A percentile compares a stretch with the other conserved stretches of the same genome.
Conservation (phyloP, 192 early-diverging fungal species). For the Coemansia sp. region DNA sequence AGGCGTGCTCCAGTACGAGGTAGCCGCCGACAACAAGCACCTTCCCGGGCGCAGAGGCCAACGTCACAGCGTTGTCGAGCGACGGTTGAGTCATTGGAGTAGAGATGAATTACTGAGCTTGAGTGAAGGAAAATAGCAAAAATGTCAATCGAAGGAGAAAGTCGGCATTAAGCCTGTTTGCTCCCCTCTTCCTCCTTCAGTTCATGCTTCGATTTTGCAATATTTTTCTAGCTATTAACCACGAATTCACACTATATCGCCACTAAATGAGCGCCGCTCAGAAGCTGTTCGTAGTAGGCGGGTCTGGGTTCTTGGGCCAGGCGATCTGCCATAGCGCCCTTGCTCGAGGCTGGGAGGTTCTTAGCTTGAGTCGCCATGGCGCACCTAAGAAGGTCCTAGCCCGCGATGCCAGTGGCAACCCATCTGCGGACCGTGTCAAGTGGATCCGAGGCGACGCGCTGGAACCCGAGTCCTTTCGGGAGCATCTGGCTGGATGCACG, state of each 20-base stretch:
- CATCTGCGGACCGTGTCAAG: conserved; percentile 31
- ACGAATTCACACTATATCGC: not conserved
- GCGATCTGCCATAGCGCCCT: conserved; percentile 52
- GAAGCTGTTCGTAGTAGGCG: conserved; percentile 64
- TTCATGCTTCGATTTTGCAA: not conserved
- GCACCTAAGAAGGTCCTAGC: conserved; percentile 24
- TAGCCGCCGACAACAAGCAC: conserved; percentile 94
- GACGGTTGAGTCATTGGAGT: conserved; percentile 15
- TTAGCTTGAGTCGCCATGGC: conserved; percentile 58
- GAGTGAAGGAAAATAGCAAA: conserved; percentile 1
- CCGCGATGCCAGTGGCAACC: not conserved
- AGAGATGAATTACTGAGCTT: conserved; percentile 6
- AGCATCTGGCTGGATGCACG: conserved; percentile 58
- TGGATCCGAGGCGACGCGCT: conserved; percentile 69
- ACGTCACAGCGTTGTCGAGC: conserved; percentile 19
- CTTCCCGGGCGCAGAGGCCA: conserved; percentile 93
- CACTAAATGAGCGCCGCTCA: conserved; percentile 23
- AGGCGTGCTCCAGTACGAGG: conserved; percentile 81
- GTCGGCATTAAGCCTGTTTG: not conserved
- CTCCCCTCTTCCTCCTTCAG: not conserved
- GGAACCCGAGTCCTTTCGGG: conserved; percentile 60
- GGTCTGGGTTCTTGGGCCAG: conserved; percentile 64
- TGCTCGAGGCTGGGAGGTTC: conserved; percentile 52
- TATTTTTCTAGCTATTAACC: not conserved
- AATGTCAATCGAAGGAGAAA: not conserved